Evolutionary conservation across 2,329 filamentous ascomycete species (phyloP).

Genomic region (Paracorniculantispora psalliotae): DNA sequence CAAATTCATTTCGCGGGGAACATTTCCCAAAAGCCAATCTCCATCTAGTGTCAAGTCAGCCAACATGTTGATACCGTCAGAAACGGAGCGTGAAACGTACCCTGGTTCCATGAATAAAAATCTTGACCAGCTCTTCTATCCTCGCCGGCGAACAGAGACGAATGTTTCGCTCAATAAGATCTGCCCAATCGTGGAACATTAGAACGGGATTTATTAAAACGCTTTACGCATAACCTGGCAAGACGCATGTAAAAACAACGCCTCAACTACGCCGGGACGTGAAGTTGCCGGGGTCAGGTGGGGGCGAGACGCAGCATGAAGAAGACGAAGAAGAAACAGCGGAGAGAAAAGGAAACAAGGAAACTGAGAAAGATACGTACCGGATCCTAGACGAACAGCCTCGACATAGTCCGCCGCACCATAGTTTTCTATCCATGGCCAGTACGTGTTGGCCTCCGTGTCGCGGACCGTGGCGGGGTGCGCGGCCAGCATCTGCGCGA

Average conservation of each 20-base stretch:
- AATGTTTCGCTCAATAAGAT: constrained; percentile 70
- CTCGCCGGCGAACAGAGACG: constrained; percentile 66
- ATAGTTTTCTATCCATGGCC: constrained; percentile 90
- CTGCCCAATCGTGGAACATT: constrained; percentile 33
- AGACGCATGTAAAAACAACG: background rate
- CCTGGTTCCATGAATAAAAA: constrained; percentile 85
- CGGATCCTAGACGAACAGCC: constrained; percentile 65
- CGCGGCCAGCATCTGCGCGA: constrained; percentile 65
- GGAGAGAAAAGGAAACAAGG: background rate
- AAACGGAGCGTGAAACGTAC: constrained; percentile 40
- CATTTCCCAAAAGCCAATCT: constrained; percentile 53
- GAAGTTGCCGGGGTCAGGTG: background rate
- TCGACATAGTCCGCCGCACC: constrained; percentile 71
- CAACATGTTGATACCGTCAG: background rate
- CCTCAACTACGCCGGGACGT: background rate
- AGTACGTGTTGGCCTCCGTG: constrained; percentile 63
- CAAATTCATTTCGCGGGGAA: constrained; percentile 32
- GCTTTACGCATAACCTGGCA: background rate
- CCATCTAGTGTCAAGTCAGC: constrained; percentile 34
- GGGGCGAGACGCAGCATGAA: too few relatives aligned
- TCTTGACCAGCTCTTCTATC: constrained; percentile 75
- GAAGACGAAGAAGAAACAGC: background rate
- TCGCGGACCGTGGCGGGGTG: constrained; percentile 57
- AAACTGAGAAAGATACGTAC: constrained; percentile 40
- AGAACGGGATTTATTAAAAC: background rate